Base-by-base conservation (phyloP, 495 filamentous ascomycete species). In the Penicillium coffeae region DNA sequence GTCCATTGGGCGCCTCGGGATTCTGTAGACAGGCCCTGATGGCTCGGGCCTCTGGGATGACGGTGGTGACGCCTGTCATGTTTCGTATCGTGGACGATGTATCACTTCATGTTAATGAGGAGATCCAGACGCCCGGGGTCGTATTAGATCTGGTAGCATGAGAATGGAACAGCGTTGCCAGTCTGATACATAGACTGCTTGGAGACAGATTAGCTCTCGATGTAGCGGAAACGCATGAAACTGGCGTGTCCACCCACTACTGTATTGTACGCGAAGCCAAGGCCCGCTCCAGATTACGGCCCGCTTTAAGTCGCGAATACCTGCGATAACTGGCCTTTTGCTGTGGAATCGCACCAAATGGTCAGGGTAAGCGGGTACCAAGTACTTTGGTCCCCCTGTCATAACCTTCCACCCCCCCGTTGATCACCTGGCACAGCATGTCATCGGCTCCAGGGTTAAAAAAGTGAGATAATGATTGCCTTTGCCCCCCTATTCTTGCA, bases 371-470 rank as follows among this genome's bases (percentile, higher is more conserved):
- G 30, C 21, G 15, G 35, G 41, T 39, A 21, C 13, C 14, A 5
- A 34, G 33, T 59, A 59, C 52, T 50, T 52, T 9, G 25, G 4
- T 30, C 25, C 25, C 45, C 32, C 44, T 45, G 27, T 52, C 36
- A 49, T 46, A 45, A 46, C 43, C 48, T 40, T 25, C 35, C 35
- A n/a, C n/a, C 8, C 10, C 21, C 22, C 35, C 47, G 45, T 44
- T 52, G 38, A 51, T 59, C 60, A 60, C 37, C 51, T 60, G 56
- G 54, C 52, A 48, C 48, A 37, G 44, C 35, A 55, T 60, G 56
- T 63, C 60, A 63, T 63, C 60, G 51, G 54, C 45, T 50, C 35
- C 42, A 39, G 43, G n/a, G 18, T n/a, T 21, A 36, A 21, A 52
- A 50, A 52, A 46, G 46, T 42, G 32, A 54, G 47, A 54, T 48